phyloP scores from a whole-genome alignment of 805 yeast species.

The Cyberlindnera suaveolens region DNA sequence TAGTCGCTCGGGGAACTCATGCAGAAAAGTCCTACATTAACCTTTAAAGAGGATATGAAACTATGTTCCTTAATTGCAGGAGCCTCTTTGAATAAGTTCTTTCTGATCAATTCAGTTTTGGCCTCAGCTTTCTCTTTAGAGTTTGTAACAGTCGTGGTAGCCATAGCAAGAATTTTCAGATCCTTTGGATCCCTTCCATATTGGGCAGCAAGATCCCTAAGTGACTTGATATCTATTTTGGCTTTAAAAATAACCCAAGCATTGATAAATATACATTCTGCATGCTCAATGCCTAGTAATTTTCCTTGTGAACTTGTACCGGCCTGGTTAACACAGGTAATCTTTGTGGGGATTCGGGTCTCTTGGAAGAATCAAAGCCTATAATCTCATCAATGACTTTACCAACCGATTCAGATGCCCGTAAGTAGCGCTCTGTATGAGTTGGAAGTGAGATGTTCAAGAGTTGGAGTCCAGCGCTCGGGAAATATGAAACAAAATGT shows the following conservation, averaged over 20 bases:
- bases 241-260: constrained; percentile 29
- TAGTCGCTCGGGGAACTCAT: too few species aligned
- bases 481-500: constrained; percentile 37
- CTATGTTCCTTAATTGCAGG: constrained; percentile 41
- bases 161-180: constrained; percentile 33
- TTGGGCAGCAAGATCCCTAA: constrained; percentile 28
- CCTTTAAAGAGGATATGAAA: constrained; percentile 34
- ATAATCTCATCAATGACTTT: constrained; percentile 38
- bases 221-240: constrained; percentile 25
- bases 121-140: constrained; percentile 35
- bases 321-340: too few species aligned
- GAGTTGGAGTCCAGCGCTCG: constrained; percentile 35
- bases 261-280: constrained; percentile 35
- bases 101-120: constrained; percentile 23
- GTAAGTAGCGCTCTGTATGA: constrained; percentile 35
- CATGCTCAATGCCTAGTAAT: constrained; percentile 37
- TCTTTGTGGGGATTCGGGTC: constrained; percentile 36
- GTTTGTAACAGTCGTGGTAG: constrained; percentile 32
- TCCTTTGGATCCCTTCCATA: constrained; percentile 32
- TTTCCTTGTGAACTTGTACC: constrained; percentile 36
- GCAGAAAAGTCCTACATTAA: constrained; percentile 24
- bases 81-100: constrained; percentile 34
- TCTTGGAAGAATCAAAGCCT: constrained; percentile 16
- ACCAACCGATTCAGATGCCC: constrained; percentile 35
- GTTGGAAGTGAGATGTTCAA: constrained; percentile 27